Percentiles rank a stretch among this genome's conserved stretches.
Evolutionary conservation across 176 grass and related monocot species (phyloP).

Genomic region (Triticum turgidum): DNA sequence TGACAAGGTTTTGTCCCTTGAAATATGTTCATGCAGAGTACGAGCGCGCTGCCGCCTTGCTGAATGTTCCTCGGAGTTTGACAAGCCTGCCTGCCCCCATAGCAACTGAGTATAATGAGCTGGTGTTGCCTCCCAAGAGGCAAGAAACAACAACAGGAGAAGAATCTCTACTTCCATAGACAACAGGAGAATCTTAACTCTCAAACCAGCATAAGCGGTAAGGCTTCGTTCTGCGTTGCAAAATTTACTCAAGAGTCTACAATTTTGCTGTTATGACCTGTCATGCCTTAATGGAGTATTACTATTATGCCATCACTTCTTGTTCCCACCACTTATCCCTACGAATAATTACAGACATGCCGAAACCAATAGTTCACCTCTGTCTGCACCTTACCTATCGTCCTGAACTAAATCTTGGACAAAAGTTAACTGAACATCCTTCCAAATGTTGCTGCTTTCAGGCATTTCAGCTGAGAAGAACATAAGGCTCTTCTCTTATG

Average conservation of each 20-base stretch:
- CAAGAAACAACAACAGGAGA: constrained; percentile 6
- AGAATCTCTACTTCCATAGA: constrained; percentile 1
- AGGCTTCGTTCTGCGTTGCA: not conserved
- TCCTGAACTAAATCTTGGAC: no score
- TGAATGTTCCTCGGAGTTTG: not conserved
- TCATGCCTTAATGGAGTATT: not conserved
- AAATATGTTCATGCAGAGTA: constrained; percentile 2
- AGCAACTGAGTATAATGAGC: constrained; percentile 53
- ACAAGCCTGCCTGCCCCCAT: not conserved
- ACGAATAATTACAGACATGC: not conserved
- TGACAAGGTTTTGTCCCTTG: no score
- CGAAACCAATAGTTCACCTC: not conserved
- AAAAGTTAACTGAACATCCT: no score
- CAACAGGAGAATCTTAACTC: constrained; percentile 8
- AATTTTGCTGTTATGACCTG: not conserved
- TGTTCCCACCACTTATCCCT: not conserved
- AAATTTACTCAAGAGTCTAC: not conserved
- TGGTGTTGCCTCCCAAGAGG: constrained; percentile 56
- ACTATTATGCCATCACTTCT: not conserved
- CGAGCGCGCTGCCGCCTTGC: not conserved
- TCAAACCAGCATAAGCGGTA: constrained; percentile 52
- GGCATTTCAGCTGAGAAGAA: constrained; percentile 78
- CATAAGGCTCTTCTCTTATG: constrained; percentile 73
- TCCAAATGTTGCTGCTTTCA: constrained; percentile 39
- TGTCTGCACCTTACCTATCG: no score